Conservation (phyloP, 257 asterid species). For the Haberlea rhodopensis region DNA sequence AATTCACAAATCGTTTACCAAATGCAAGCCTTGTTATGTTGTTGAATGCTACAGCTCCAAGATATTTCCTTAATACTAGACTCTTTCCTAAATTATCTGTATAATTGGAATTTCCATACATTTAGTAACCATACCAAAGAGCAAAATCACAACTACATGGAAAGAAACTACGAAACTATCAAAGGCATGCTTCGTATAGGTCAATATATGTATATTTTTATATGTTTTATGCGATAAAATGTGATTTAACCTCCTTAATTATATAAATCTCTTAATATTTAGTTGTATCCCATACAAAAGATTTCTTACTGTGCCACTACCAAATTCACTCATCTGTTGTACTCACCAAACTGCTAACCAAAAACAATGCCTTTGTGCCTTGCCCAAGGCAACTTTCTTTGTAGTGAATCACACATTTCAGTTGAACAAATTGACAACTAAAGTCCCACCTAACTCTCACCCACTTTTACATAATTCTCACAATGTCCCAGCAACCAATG, state of each 20-base stretch:
- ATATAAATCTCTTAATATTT: too few species aligned
- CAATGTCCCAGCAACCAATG: too few species aligned
- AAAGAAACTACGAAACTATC: neutral
- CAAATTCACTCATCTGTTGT: conserved; percentile 2
- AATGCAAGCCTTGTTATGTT: conserved; percentile 73
- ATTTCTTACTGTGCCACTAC: too few species aligned
- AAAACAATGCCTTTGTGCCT: neutral
- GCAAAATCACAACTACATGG: neutral
- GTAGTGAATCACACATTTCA: neutral
- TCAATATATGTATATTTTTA: too few species aligned
- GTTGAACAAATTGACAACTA: neutral
- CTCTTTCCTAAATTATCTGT: conserved; percentile 52
- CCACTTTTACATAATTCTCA: neutral
- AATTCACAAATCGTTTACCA: conserved; percentile 57
- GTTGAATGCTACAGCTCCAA: conserved; percentile 69
- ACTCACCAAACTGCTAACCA: conserved; percentile 8
- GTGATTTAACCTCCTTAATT: too few species aligned
- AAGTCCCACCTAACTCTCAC: conserved; percentile 19
- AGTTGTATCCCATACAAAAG: too few species aligned
- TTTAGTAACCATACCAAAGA: neutral
- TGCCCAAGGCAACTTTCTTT: neutral
- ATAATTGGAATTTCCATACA: neutral
- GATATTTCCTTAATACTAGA: conserved; percentile 53
- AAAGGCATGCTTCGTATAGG: neutral
- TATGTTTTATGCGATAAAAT: too few species aligned